phyloP scores from a whole-genome alignment of 2,329 filamentous ascomycete species.

The Verruconis gallopava region DNA sequence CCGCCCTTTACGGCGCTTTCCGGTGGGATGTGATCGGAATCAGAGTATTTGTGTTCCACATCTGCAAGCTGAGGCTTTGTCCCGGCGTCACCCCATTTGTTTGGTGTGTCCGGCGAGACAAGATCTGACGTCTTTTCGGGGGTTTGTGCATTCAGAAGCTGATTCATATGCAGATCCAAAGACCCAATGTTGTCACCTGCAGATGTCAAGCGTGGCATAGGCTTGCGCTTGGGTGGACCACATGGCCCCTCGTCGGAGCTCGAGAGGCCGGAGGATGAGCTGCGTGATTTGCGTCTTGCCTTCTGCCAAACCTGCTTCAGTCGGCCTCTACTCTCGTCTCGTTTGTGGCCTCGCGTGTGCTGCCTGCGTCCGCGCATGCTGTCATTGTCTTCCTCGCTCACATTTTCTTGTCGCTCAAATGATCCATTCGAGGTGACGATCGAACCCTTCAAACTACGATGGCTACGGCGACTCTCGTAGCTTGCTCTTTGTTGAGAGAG shows the following conservation, averaged over 20 bases:
- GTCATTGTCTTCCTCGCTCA: constrained; percentile 22
- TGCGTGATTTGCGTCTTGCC: constrained; percentile 19
- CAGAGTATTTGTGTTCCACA: background rate
- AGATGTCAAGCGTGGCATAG: constrained; percentile 36
- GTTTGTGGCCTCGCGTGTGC: constrained; percentile 19
- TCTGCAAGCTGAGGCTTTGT: background rate
- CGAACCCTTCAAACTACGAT: constrained; percentile 1
- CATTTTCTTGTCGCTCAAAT: constrained; percentile 15
- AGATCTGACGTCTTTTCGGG: constrained; percentile 25
- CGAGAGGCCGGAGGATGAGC: constrained; percentile 19
- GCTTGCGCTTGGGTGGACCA: constrained; percentile 33
- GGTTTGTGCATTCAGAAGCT: constrained; percentile 31
- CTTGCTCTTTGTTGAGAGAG: constrained; percentile 7
- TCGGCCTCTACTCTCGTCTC: constrained; percentile 20
- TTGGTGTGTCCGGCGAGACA: constrained; percentile 29
- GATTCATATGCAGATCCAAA: constrained; percentile 31
- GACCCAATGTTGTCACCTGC: constrained; percentile 32
- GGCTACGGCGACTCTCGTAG: constrained; percentile 9
- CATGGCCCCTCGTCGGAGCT: constrained; percentile 29
- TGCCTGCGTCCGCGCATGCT: constrained; percentile 27
- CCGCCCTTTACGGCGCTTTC: constrained; percentile 18
- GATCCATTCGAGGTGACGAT: constrained; percentile 3
- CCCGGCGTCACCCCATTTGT: constrained; percentile 24
- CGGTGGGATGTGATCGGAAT: constrained; percentile 10
- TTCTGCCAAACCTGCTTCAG: constrained; percentile 19